Base-by-base conservation (phyloP, 1,284 basidiomycete species). In the Coriolopsis trogii region DNA sequence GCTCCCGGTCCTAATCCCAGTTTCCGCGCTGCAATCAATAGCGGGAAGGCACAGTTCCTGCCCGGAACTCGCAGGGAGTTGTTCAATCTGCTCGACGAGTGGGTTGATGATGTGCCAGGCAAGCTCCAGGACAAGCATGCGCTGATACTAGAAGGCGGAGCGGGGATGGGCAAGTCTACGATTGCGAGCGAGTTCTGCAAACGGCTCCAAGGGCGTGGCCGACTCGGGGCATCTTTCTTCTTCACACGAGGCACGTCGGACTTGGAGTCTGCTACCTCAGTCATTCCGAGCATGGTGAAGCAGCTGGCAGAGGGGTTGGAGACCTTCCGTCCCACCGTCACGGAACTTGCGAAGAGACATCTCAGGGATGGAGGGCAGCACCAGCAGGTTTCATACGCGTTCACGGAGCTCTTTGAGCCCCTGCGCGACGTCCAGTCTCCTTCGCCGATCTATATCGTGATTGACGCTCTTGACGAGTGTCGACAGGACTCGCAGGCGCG, bases 111-210 rank as follows among this genome's bases (percentile, higher is more conserved):
- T 13, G 15, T 13, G n/a, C 33, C n/a, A 18, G n/a, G 2, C 13
- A 34, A 5, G 33, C 7, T 16, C n/a, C 13, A 34, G 6, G 3
- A 4, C 33, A n/a, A 16, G 33, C 20, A 8, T 34, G 33, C 13
- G 33, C n/a, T n/a, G n/a, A n/a, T 34, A 16, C 33, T 33, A 13
- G 31, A n/a, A 13, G 31, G 31, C 15, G 16, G 50, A 16, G 43
- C 51, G 3, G 50, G 54, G 12, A 53, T 48, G 8, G 57, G 57
- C 2, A 59, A 59, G 42, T 56, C 53, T 4, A 52, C 57, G 5
- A 40, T 59, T 18, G 57, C 54, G 18, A 48, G 43, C 23, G 48
- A 53, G 15, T 16, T 53, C 15, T 46, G 49, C 4, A 26, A 24
- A 16, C 39, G 56, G 12, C 31, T 54, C 2, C 26, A 54, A 6